Evolutionary conservation across 1,284 basidiomycete genomes (phyloP), one percentile per base, ranked within the genome.

Genomic region (Moesziomyces sp.): DNA sequence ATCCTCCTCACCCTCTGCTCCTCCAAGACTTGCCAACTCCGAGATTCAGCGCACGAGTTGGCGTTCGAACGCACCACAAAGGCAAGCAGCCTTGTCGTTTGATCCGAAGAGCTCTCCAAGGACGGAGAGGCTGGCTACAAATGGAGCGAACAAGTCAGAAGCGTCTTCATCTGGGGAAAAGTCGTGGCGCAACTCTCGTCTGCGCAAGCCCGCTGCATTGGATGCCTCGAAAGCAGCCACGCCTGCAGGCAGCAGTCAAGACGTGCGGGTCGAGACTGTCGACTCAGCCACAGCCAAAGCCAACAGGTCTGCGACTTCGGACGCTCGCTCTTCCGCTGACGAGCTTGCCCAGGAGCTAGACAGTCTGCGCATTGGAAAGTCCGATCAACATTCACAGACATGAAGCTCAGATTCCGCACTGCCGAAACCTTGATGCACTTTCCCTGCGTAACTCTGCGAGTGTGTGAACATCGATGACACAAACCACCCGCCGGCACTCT

Each of bases 151-250:
- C 19, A 24, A 46, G 18, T 19, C 48, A n/a, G 28, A 50, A 24
- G 24, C 28, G 1, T 16, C 49, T 0, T 11, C 24, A 30, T 13
- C 45, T 24, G 48, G 8, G 4, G 52, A 42, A n/a, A 34, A 40
- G n/a, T 13, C 52, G 7, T 69, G 66, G 66, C 52, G 40, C 7
- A 63, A 63, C 28, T 69, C 66, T 28, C 66, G 66, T 26, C 48
- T 62, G 47, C 66, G 66, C 52, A 69, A 52, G 38, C 19, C 24
- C 18, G n/a, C 19, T n/a, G 30, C 46, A 16, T 43, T 52, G 14
- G 55, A 30, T 30, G 24, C 43, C 5, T 40, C 38, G 3, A 40
- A 16, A 16, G 7, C 38, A 8, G 38, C 3, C 18, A 7, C 11
- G 7, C 11, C 16, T 1, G 14, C 38, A 40, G 38, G 18, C 38